These are phyloP conservation scores for Bolboschoenus planiculmis DNA, from an alignment of 176 grass and related monocot species.

Conservation along the genomic window DNA sequence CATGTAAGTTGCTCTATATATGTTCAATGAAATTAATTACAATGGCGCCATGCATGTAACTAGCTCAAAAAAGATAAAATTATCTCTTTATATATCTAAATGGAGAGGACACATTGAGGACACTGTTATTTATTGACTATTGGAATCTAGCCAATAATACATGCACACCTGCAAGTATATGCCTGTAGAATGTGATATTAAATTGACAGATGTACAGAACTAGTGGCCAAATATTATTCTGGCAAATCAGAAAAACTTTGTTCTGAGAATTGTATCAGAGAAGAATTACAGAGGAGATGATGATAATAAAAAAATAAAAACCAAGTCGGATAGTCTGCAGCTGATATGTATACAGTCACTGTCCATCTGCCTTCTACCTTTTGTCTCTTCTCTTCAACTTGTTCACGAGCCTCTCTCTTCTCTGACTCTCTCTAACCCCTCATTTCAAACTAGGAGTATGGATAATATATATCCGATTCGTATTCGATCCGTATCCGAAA, in stretches of 20 bases:
- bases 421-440: constrained; percentile 9
- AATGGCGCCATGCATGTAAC: background rate
- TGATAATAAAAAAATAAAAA: too few species aligned
- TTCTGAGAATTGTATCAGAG: background rate
- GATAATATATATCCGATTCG: too few species aligned
- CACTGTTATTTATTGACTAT: background rate
- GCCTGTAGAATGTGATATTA: background rate
- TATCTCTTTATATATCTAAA: background rate
- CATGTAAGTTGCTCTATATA: too few species aligned
- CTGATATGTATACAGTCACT: constrained; percentile 46
- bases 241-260: background rate
- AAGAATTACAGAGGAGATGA: background rate
- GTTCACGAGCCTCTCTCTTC: constrained; percentile 27
- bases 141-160: background rate
- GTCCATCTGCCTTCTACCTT: constrained; percentile 27
- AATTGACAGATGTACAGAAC: background rate
- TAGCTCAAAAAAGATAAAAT: background rate
- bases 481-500: too few species aligned
- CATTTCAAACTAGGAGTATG: too few species aligned
- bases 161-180: background rate
- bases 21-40: background rate
- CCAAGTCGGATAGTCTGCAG: constrained; percentile 32
- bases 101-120: background rate
- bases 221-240: background rate
- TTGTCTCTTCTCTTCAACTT: constrained; percentile 31